Conservation (phyloP, 768 basidiomycete genomes). For the Austroboletus festivus region DNA sequence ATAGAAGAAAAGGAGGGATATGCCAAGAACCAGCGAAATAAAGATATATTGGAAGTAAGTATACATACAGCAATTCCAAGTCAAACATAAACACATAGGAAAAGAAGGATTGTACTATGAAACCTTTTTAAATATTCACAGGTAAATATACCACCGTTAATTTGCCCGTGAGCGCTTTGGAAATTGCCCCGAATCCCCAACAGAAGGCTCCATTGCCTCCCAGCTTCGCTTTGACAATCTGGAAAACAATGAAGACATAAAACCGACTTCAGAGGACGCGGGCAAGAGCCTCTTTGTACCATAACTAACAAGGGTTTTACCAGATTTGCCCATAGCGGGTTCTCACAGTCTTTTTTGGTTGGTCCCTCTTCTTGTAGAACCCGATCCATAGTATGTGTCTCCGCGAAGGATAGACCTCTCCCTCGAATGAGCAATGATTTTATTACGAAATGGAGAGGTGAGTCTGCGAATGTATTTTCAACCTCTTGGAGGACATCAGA, state of each 20-base stretch:
- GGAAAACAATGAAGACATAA: neutral
- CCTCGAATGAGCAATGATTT: neutral
- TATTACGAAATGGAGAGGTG: neutral
- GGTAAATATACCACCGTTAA: too few species aligned
- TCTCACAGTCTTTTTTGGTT: neutral
- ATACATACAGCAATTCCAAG: too few species aligned
- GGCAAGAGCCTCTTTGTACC: neutral
- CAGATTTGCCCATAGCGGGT: neutral
- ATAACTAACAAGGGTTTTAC: neutral
- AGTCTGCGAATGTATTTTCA: neutral
- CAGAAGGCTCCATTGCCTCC: neutral
- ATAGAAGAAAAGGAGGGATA: too few species aligned
- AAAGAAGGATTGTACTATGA: too few species aligned
- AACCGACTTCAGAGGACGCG: neutral
- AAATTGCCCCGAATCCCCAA: neutral
- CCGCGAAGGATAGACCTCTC: neutral
- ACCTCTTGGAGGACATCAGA: constrained; percentile 20
- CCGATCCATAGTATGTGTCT: neutral
- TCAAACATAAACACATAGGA: too few species aligned
- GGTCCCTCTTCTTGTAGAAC: neutral
- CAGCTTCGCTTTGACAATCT: neutral
- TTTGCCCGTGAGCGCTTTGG: neutral
- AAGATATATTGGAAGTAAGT: too few species aligned
- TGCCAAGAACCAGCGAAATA: too few species aligned
- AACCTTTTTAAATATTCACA: too few species aligned